phyloP scores from a whole-genome alignment of 129 eudicot species.

The Pulicaria dysenterica region DNA sequence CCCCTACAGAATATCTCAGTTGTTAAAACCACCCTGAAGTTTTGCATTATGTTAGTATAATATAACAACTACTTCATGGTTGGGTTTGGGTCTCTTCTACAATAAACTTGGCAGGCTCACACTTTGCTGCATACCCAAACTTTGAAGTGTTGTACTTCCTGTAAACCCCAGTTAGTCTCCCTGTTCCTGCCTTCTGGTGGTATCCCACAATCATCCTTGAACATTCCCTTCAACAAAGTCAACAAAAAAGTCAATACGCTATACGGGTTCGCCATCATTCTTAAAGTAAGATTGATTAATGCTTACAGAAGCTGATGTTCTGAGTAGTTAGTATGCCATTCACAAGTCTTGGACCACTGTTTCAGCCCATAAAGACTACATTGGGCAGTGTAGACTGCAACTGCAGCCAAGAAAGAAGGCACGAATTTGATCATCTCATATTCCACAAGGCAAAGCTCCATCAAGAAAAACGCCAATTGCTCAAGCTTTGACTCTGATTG shows the following conservation, averaged over 20 bases:
- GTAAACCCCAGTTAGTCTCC: slow-evolving; percentile 78
- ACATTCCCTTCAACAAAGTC: slow-evolving; percentile 64
- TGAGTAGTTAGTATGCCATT: slow-evolving; percentile 66
- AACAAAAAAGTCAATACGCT: slow-evolving; percentile 2
- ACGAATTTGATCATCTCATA: slow-evolving; percentile 79
- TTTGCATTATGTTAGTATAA: slow-evolving; percentile 31
- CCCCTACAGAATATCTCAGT: slow-evolving; percentile 32
- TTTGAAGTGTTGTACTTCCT: slow-evolving; percentile 77
- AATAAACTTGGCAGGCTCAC: slow-evolving; percentile 67
- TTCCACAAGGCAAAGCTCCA: slow-evolving; percentile 87
- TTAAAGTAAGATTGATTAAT: not conserved
- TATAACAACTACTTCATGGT: slow-evolving; percentile 15
- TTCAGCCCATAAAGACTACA: slow-evolving; percentile 61
- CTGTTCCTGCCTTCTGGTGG: slow-evolving; percentile 78
- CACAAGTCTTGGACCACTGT: slow-evolving; percentile 90
- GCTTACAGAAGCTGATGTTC: slow-evolving; percentile 82
- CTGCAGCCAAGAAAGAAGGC: slow-evolving; percentile 88
- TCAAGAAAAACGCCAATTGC: slow-evolving; percentile 61
- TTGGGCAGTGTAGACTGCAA: slow-evolving; percentile 85
- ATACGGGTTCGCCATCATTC: no score
- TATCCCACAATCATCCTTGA: slow-evolving; percentile 61
- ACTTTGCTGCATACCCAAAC: slow-evolving; percentile 75
- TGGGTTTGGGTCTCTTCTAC: slow-evolving; percentile 29
- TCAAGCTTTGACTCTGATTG: slow-evolving; percentile 72
- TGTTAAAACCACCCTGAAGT: slow-evolving; percentile 34